A percentile compares a stretch with the other conserved stretches of the same genome.
These are phyloP conservation scores for Copromyces sp. DNA, from an alignment of 495 filamentous ascomycete species.

Conservation along the genomic window DNA sequence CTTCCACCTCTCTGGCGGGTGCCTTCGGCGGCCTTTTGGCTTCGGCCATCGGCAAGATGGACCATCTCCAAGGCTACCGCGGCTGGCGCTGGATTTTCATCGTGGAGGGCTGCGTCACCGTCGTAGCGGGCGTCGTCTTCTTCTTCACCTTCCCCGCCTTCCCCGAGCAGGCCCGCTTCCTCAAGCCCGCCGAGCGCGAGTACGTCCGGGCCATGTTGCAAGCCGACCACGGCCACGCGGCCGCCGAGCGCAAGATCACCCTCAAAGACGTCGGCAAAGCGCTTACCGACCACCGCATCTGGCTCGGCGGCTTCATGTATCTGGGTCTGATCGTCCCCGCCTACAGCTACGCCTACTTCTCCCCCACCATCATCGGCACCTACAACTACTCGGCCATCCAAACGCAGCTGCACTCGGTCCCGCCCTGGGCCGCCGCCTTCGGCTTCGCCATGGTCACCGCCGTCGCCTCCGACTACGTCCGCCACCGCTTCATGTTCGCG, in stretches of 20 bases:
- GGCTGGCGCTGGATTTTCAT: slow-evolving; percentile 87
- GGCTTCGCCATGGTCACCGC: slow-evolving; percentile 67
- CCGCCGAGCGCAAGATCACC: slow-evolving; percentile 53
- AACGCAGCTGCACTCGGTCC: slow-evolving; percentile 76
- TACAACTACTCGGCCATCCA: slow-evolving; percentile 57
- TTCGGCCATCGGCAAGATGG: slow-evolving; percentile 74
- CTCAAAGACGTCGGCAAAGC: slow-evolving; percentile 54
- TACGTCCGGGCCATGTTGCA: slow-evolving; percentile 67
- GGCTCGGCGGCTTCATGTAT: slow-evolving; percentile 80
- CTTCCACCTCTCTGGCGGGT: slow-evolving; percentile 68
- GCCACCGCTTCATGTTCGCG: slow-evolving; percentile 69
- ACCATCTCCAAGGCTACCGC: slow-evolving; percentile 53
- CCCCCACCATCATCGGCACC: slow-evolving; percentile 61
- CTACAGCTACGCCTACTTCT: slow-evolving; percentile 62
- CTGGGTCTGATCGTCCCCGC: slow-evolving; percentile 81
- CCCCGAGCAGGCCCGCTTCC: slow-evolving; percentile 14
- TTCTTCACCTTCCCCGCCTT: slow-evolving; percentile 80
- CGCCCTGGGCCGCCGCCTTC: slow-evolving; percentile 75
- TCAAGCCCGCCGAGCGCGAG: slow-evolving; percentile 55
- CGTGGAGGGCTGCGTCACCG: slow-evolving; percentile 65
- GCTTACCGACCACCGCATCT: slow-evolving; percentile 64
- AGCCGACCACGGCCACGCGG: slow-evolving; percentile 69
- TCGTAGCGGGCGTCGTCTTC: slow-evolving; percentile 57
- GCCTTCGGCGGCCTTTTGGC: slow-evolving; percentile 82
- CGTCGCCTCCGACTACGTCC: slow-evolving; percentile 52